Evolutionary conservation across 169 alveolate genomes (phyloP), one percentile per base, ranked within the genome.

Genomic region (Nephromyces sp.): DNA sequence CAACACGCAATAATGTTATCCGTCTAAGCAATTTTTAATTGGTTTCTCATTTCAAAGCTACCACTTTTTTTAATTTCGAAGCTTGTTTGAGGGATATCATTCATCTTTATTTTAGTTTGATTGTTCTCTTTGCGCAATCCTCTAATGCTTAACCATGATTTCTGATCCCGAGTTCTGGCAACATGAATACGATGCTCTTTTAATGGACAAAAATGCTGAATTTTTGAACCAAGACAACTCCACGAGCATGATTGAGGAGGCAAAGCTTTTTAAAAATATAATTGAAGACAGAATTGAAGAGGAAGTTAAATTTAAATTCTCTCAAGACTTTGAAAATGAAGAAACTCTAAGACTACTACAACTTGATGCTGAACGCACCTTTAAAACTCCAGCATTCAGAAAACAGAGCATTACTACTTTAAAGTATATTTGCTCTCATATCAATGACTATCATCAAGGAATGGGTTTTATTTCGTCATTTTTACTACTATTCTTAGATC

Each of bases 281-380:
- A 72, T 77, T 21, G 77, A 76, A 5, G 61, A 73, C 21, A 70
- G 70, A 27, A 65, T 31, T 15, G 72, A 72, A 24, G 63, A 32
- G 2, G 62, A 65, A 30, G 6, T 32, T 0, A 53, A 63, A 31
- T 57, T 75, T 1, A 21, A 24, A 2, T 53, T 79, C 6, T 66
- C 32, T 30, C 77, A 69, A 6, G 61, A 76, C 25, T 72, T 82
- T 5, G 79, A 52, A 1, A 70, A 79, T 52, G 81, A 77, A 8
- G 84, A 66, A 32, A 74, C 82, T 1, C 33, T 72, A 28, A 32
- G 86, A 0, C 75, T 83, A n/a, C 77, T 83, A 57, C 62, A 33
- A 22, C 68, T 79, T 4, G 89, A 83, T 43, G 89, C 89, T 0
- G 86, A 79, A 35, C 52, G 89, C 32, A 79, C 89, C 22, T 83